Base-by-base conservation (phyloP, 75 land plant species). In the Selaginella moellendorffii region DNA sequence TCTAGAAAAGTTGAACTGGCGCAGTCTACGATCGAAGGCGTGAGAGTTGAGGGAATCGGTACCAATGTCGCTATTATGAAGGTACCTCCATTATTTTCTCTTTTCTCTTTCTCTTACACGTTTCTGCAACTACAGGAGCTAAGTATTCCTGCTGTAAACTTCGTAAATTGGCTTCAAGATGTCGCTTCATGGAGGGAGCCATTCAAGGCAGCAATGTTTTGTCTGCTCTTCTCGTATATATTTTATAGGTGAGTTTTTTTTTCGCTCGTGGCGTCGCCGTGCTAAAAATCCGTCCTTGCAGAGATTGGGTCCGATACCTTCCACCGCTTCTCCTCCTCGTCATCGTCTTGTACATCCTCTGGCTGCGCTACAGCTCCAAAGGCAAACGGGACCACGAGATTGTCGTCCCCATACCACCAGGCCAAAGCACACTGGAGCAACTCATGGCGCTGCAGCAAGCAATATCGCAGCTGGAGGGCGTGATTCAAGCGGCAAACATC, bases 31-130 rank as follows among this genome's bases (percentile, higher is more conserved):
- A 76, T 93, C 56, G 80, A 82, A 71, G 99, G 85, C 30, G 96
- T 86, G 25, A 93, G 85, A 81, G 96, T 89, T 2, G 90, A 93
- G 30, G 99, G 96, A 17, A 78, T 93, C 63, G 99, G 80, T 54
- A 93, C 86, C 20, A 93, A 93, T 69, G 63, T 79, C 54, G 96
- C 96, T 25, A 83, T 93, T 18, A 89, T 89, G 96, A 78, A 93
- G 96, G 99, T 93, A 52, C 54, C 30, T 62, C 8, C 14, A 5
- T 72, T 14, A 52, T 27, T 61, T 25, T 29, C 9, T 56, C 53
- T 19, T 22, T 5, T n/a, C 28, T 8, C 51, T 30, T n/a, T n/a
- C n/a, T n/a, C 63, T 9, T 28, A 26, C 12, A 19, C 12, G 46
- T 22, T 17, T 52, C 12, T 54, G 28, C 21, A 63, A 1, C 26